Evolutionary conservation across 2,329 filamentous ascomycete species (phyloP), one percentile per base, ranked within the genome.

Genomic region (Aspergillus pseudotamarii): DNA sequence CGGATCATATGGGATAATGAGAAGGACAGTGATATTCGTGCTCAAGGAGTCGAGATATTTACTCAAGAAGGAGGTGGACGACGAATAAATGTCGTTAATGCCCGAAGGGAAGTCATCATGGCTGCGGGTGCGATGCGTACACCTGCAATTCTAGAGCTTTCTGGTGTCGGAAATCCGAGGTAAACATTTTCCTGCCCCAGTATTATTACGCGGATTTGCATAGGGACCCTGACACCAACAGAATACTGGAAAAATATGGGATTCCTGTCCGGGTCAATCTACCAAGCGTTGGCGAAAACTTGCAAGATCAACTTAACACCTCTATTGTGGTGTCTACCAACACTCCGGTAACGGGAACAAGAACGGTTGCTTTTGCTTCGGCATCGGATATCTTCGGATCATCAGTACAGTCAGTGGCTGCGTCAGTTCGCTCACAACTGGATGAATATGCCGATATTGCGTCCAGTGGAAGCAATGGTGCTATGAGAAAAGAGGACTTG

Each of bases 51-150:
- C 11, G 23, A 48, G 16, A 1, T 48, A 5, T 0, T 19, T 3
- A 19, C 6, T 3, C 16, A n/a, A 6, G 8, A 41, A 8, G 4
- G 58, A 41, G 6, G 51, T 55, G 9, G 38, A 57, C 26, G 11
- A 11, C 48, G 0, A n/a, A 30, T n/a, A 19, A 19, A 11, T 8
- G 28, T 23, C 30, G 14, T 79, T 14, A 78, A 68, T n/a, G 78
- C 71, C 66, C 70, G 66, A 46, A 74, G 73, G 56, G 88, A 90
- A 67, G 81, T 89, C 11, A 82, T 91, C 53, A 74, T 91, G 2
- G 84, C 85, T 1, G 86, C 87, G 0, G 88, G 88, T 0, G 82
- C 83, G 26, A 75, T 85, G 57, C 83, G 83, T 69, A 87, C 84
- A 6, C 88, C 83, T 9, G 83, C 82, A 71, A 78, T 87, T 21